phyloP scores from a whole-genome alignment of 179 eudicot genomes.

The Silene coronaria region DNA sequence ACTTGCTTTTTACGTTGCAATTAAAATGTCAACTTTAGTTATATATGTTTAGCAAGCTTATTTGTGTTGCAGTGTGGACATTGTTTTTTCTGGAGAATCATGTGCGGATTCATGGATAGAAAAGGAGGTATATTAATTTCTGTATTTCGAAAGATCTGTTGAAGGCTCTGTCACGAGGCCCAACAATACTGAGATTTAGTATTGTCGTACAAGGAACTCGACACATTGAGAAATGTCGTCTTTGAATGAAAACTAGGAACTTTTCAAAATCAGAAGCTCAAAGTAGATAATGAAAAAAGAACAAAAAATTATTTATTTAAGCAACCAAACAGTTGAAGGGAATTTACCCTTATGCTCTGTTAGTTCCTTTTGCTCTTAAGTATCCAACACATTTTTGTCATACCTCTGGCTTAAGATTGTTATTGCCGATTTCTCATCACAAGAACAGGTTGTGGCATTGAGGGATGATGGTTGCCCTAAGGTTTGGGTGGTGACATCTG shows the following conservation, averaged over 20 bases:
- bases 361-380: neutral
- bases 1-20: neutral
- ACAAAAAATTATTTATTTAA: neutral
- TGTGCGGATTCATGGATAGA: conserved; percentile 99
- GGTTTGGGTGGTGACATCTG: conserved; percentile 98
- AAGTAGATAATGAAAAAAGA: neutral
- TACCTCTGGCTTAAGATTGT: neutral
- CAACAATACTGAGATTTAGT: neutral
- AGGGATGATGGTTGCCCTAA: conserved; percentile 90
- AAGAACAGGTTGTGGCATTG: conserved; percentile 73
- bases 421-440: conserved; percentile 2
- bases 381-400: neutral
- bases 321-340: neutral
- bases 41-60: neutral
- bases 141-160: neutral
- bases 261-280: neutral
- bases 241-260: neutral
- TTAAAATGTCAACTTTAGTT: neutral
- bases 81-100: conserved; percentile 65
- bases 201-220: neutral
- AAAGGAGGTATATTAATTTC: conserved; percentile 59
- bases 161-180: neutral
- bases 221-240: neutral
- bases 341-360: neutral
- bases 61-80: conserved; percentile 66